These are phyloP conservation scores for Streptanthus diversifolius DNA, from an alignment of 345 rosid species.

Conservation along the genomic window DNA sequence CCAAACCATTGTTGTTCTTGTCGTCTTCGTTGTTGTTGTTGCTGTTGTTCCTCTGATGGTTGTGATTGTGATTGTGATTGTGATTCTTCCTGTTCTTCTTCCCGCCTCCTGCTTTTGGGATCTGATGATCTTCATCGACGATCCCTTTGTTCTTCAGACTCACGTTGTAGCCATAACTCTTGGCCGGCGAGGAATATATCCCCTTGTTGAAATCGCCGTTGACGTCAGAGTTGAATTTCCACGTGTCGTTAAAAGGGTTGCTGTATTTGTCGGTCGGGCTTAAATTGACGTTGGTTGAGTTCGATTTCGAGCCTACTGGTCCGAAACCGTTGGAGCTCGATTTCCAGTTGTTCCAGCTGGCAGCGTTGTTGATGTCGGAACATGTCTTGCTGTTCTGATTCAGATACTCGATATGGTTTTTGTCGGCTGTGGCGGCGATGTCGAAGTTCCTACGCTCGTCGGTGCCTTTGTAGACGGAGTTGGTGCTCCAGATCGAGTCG, in stretches of 20 bases:
- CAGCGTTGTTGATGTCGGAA: constrained; percentile 16
- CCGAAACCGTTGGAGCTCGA: constrained; percentile 25
- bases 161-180: constrained; percentile 36
- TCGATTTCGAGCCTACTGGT: constrained; percentile 28
- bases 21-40: constrained; percentile 18
- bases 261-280: constrained; percentile 11
- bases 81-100: constrained; percentile 53
- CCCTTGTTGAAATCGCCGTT: constrained; percentile 87
- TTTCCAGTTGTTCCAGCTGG: constrained; percentile 25
- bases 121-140: constrained; percentile 42
- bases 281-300: neutral
- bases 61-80: constrained; percentile 29
- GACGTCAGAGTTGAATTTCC: constrained; percentile 44
- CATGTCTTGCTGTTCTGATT: constrained; percentile 27
- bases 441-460: constrained; percentile 77
- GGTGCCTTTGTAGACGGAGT: constrained; percentile 47
- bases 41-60: constrained; percentile 32
- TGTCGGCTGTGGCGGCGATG: constrained; percentile 33
- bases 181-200: constrained; percentile 38
- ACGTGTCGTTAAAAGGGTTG: constrained; percentile 40
- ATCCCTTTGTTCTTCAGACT: constrained; percentile 47
- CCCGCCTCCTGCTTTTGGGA: constrained; percentile 38
- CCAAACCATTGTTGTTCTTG: constrained; percentile 43
- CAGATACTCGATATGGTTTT: constrained; percentile 20
- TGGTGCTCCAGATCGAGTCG: constrained; percentile 89